Conservation (phyloP, 148 eudicot genomes). For the Limonium bicolor region DNA sequence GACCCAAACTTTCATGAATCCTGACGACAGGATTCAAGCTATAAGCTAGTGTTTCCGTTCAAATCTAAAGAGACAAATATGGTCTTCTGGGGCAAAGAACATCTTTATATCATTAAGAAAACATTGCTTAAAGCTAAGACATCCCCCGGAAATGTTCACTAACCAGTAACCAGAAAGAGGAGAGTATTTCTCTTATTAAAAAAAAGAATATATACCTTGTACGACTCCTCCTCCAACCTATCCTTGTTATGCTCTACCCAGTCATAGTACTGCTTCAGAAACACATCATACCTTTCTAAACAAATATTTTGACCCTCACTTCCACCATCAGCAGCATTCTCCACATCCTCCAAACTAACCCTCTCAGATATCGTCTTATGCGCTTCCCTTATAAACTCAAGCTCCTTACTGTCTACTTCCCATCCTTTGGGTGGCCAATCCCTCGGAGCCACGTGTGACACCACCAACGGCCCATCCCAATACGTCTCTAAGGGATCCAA, state of each 20-base stretch:
- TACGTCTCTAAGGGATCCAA: conserved; percentile 52
- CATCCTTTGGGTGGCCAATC: conserved; percentile 98
- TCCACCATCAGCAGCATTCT: conserved; percentile 10
- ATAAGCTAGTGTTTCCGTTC: too few relatives aligned
- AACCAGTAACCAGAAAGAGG: too few relatives aligned
- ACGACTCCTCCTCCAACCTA: conserved; percentile 79
- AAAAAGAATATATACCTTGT: conserved; percentile 30
- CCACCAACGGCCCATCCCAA: conserved; percentile 78
- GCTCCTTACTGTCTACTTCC: conserved; percentile 71
- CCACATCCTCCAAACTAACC: conserved; percentile 44
- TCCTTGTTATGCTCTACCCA: conserved; percentile 88
- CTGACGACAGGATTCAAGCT: too few relatives aligned
- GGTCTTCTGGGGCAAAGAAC: too few relatives aligned
- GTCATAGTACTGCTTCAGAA: conserved; percentile 70
- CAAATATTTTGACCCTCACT: conserved; percentile 35
- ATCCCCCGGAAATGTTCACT: too few relatives aligned
- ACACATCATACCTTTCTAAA: conserved; percentile 83
- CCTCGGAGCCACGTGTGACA: conserved; percentile 70
- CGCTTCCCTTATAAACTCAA: conserved; percentile 77
- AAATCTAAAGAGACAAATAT: too few relatives aligned
- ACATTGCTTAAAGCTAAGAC: too few relatives aligned
- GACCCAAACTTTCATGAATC: too few relatives aligned
- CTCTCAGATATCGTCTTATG: conserved; percentile 63
- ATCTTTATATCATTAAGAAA: too few relatives aligned
- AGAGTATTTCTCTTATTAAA: too few relatives aligned